Conservation (phyloP, 441 rosid genomes). For the Adansonia grandidieri region DNA sequence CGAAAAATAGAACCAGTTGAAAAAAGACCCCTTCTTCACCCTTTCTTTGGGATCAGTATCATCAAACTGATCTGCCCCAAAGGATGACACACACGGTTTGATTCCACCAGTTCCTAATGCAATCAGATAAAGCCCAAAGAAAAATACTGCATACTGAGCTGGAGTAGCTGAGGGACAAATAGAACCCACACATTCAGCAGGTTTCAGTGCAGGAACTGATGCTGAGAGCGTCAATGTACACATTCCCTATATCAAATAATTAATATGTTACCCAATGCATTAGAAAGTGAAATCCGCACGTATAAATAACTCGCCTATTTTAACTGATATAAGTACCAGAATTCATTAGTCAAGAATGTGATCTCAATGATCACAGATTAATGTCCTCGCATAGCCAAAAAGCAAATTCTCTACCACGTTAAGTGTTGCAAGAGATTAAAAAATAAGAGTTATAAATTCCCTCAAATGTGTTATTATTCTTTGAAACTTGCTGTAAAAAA, state of each 20-base stretch:
- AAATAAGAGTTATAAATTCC: not conserved
- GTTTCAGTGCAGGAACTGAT: constrained; percentile 64
- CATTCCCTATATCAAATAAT: constrained; percentile 65
- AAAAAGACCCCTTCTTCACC: constrained; percentile 74
- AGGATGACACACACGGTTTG: constrained; percentile 89
- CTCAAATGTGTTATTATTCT: not conserved
- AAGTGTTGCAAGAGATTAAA: not conserved
- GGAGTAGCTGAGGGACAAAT: constrained; percentile 70
- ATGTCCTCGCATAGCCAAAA: constrained; percentile 5
- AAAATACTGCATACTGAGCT: constrained; percentile 68
- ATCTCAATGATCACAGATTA: not conserved
- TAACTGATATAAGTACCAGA: not conserved
- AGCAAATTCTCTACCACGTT: not conserved
- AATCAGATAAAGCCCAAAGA: constrained; percentile 79
- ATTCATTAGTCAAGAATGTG: not conserved
- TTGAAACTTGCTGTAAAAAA: not conserved
- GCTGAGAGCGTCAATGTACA: constrained; percentile 84
- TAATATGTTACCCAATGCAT: constrained; percentile 27
- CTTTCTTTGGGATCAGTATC: constrained; percentile 76
- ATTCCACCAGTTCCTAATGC: constrained; percentile 90
- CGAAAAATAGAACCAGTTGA: constrained; percentile 88
- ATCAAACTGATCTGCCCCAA: constrained; percentile 92
- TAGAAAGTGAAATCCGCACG: not conserved
- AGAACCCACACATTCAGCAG: constrained; percentile 58
- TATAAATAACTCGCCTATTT: not conserved